phyloP scores from a whole-genome alignment of 2,329 filamentous ascomycete species.

The Parastagonospora nodorum region DNA sequence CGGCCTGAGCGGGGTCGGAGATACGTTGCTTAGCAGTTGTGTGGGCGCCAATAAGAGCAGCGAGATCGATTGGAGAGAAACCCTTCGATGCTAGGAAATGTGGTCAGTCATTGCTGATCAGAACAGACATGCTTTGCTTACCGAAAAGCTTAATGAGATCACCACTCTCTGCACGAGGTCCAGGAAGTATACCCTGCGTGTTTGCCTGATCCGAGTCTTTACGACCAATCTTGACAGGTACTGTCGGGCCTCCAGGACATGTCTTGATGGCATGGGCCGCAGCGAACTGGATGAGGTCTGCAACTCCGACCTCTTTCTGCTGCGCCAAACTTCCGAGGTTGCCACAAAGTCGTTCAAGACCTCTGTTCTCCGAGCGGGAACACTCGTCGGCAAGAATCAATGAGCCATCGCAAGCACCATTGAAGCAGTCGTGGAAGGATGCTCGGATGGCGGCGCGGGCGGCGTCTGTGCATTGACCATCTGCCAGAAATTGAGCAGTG shows the following conservation, averaged over 20 bases:
- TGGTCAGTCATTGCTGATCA: background rate
- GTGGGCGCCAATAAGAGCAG: conserved; percentile 47
- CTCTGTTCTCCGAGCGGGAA: conserved; percentile 47
- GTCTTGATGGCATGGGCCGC: conserved; percentile 45
- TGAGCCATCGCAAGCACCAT: conserved; percentile 44
- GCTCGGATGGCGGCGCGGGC: conserved; percentile 42
- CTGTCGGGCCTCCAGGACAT: conserved; percentile 41
- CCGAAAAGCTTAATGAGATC: conserved; percentile 39
- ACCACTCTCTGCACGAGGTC: conserved; percentile 11
- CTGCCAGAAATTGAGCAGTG: conserved; percentile 37
- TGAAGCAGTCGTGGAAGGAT: conserved; percentile 46
- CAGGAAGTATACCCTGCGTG: conserved; percentile 30
- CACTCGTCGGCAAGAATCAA: conserved; percentile 45
- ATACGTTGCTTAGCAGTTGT: conserved; percentile 37
- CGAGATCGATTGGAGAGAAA: conserved; percentile 44
- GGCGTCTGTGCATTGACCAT: conserved; percentile 44
- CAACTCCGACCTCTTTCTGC: conserved; percentile 45
- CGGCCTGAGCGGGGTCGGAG: conserved; percentile 28
- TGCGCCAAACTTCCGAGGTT: conserved; percentile 48
- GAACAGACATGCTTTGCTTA: conserved; percentile 5
- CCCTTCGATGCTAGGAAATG: conserved; percentile 34
- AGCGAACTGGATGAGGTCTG: conserved; percentile 46
- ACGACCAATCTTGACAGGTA: conserved; percentile 41
- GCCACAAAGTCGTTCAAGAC: conserved; percentile 50
- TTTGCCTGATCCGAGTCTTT: conserved; percentile 33